Conservation (phyloP, 306 rosid genomes). For the Glycine latifolia region DNA sequence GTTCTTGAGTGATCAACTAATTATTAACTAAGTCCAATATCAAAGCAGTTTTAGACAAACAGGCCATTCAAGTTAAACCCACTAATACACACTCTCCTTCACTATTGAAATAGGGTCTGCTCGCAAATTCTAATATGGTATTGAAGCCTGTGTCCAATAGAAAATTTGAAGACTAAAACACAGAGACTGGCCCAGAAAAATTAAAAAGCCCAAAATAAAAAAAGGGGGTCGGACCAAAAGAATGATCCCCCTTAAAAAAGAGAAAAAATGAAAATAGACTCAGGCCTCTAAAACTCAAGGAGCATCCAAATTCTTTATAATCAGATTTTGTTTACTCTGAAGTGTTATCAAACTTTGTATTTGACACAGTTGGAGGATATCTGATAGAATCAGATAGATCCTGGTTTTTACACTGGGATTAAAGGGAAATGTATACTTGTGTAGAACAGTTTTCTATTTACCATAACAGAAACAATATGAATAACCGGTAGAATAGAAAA, state of each 20-base stretch:
- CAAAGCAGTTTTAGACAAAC: background rate
- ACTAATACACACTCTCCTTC: background rate
- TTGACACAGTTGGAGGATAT: slow-evolving; percentile 23
- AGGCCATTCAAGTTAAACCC: background rate
- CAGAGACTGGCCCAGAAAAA: too few relatives aligned
- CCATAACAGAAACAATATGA: background rate
- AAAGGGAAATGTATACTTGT: background rate
- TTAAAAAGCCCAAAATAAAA: too few relatives aligned
- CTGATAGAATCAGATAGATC: background rate
- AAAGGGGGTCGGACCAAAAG: too few relatives aligned
- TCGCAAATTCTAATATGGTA: too few relatives aligned
- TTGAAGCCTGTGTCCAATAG: too few relatives aligned
- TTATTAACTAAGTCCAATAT: background rate
- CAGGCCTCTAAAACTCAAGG: too few relatives aligned
- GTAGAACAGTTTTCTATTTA: background rate
- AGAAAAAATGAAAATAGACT: too few relatives aligned
- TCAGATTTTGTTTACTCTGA: slow-evolving; percentile 27
- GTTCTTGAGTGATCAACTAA: slow-evolving; percentile 26
- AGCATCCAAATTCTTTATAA: background rate
- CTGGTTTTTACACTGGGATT: background rate
- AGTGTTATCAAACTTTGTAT: slow-evolving; percentile 21
- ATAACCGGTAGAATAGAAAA: background rate
- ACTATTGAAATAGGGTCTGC: background rate
- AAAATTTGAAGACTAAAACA: too few relatives aligned
- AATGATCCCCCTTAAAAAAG: too few relatives aligned